phyloP scores from a whole-genome alignment of 306 rosid species.

The Pyrus pyrifolia region DNA sequence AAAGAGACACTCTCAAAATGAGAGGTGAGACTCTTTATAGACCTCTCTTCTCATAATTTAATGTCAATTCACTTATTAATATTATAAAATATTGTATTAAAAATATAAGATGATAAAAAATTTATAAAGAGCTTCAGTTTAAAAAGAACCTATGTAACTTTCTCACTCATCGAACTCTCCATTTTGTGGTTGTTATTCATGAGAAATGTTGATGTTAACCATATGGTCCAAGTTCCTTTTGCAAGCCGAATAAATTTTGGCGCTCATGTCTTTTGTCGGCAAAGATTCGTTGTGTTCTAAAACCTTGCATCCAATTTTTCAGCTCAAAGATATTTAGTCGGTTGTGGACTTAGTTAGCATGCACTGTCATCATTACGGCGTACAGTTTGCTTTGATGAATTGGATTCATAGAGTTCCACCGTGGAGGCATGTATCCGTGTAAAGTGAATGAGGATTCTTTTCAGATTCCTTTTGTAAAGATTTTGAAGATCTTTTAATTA shows the following conservation, averaged over 20 bases:
- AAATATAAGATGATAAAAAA: rapidly evolving
- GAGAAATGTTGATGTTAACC: background rate
- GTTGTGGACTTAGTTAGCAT: background rate
- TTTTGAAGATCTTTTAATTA: rapidly evolving
- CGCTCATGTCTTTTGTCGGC: background rate
- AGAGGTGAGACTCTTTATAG: too few species aligned
- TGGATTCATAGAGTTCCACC: background rate
- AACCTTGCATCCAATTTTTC: background rate
- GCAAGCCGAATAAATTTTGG: background rate
- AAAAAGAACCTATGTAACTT: too few species aligned
- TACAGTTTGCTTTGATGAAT: background rate
- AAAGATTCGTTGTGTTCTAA: background rate
- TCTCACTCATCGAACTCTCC: background rate
- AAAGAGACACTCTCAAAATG: too few species aligned
- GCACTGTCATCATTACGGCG: background rate
- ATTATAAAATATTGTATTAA: too few species aligned
- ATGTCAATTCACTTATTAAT: rapidly evolving
- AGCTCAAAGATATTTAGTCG: background rate
- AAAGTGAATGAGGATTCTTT: too few species aligned
- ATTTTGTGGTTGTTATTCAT: background rate
- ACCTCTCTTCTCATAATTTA: too few species aligned
- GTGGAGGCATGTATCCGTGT: background rate
- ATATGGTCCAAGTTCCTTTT: background rate
- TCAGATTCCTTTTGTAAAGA: too few species aligned
- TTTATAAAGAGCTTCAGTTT: too few species aligned